Percentiles rank a stretch among this genome's conserved stretches.
These are phyloP conservation scores for Elaeis guineensis DNA, from an alignment of 176 grass and related monocot genomes.

Conservation along the genomic window DNA sequence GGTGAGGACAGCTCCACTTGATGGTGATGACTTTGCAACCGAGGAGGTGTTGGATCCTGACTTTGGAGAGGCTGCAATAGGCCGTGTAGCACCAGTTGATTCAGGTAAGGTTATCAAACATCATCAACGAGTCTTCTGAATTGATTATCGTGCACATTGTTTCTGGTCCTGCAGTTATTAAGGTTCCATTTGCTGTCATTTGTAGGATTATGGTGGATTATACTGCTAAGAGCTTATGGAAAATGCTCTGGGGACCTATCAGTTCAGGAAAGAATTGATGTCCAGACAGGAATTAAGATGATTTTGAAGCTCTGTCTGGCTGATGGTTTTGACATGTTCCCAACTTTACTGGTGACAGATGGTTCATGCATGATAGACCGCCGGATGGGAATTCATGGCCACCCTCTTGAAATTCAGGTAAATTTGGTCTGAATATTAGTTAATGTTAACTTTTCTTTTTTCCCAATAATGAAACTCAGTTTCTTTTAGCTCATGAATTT, in stretches of 20 bases:
- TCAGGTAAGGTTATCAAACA: constrained; percentile 39
- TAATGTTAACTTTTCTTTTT: too few species aligned
- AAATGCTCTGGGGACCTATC: constrained; percentile 79
- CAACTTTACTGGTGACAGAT: constrained; percentile 80
- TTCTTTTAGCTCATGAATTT: too few species aligned
- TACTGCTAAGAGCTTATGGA: constrained; percentile 82
- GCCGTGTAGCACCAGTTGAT: constrained; percentile 90
- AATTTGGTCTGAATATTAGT: not conserved
- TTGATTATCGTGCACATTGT: too few species aligned
- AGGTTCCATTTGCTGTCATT: not conserved
- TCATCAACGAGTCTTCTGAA: not conserved
- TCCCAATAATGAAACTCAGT: too few species aligned
- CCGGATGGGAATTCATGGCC: constrained; percentile 86
- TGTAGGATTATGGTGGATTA: constrained; percentile 90
- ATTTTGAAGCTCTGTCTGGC: constrained; percentile 83
- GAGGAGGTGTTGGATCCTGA: constrained; percentile 91
- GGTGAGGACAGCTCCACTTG: constrained; percentile 68
- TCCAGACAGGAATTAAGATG: constrained; percentile 93
- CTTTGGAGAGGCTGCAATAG: constrained; percentile 92
- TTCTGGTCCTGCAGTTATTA: not conserved
- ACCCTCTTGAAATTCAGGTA: constrained; percentile 85
- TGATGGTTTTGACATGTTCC: constrained; percentile 94
- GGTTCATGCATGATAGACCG: constrained; percentile 95
- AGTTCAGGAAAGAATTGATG: constrained; percentile 90
- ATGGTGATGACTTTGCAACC: constrained; percentile 60